Evolutionary conservation across 345 rosid genomes (phyloP).

Genomic region (Capsella bursapastoris): DNA sequence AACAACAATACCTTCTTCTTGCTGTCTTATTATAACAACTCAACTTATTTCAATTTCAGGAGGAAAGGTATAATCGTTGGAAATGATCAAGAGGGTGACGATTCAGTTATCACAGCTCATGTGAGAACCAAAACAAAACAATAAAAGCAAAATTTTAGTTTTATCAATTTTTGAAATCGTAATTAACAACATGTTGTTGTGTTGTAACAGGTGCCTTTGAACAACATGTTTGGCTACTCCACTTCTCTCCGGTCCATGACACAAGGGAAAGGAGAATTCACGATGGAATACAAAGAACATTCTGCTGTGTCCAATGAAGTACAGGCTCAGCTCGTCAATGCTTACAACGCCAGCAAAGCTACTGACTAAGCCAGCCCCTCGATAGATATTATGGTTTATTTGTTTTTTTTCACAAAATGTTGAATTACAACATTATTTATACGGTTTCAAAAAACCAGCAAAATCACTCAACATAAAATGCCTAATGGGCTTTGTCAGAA

Average conservation of each 20-base stretch:
- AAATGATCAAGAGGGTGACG: slow-evolving; percentile 97
- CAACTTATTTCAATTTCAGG: slow-evolving; percentile 51
- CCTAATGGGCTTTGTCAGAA: slow-evolving; percentile 9
- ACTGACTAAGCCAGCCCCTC: slow-evolving; percentile 45
- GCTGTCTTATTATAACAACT: neutral
- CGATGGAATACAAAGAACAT: slow-evolving; percentile 99
- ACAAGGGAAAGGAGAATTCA: slow-evolving; percentile 98
- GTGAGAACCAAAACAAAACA: slow-evolving; percentile 47
- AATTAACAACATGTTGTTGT: neutral
- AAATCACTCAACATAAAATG: slow-evolving; percentile 21
- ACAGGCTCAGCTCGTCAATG: slow-evolving; percentile 78
- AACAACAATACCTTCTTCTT: neutral
- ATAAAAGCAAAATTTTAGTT: neutral
- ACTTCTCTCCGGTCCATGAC: slow-evolving; percentile 98
- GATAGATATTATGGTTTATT: neutral
- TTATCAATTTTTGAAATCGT: neutral
- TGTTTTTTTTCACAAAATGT: neutral
- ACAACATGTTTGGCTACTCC: slow-evolving; percentile 99
- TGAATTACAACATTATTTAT: slow-evolving; percentile 30
- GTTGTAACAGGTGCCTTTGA: slow-evolving; percentile 76
- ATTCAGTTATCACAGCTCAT: slow-evolving; percentile 76
- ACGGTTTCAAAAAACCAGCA: slow-evolving; percentile 17
- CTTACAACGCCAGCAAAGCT: slow-evolving; percentile 66
- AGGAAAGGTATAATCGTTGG: slow-evolving; percentile 97
- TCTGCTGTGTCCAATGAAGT: slow-evolving; percentile 83